phyloP scores from a whole-genome alignment of 345 rosid genomes.

The Syzygium aqueum region DNA sequence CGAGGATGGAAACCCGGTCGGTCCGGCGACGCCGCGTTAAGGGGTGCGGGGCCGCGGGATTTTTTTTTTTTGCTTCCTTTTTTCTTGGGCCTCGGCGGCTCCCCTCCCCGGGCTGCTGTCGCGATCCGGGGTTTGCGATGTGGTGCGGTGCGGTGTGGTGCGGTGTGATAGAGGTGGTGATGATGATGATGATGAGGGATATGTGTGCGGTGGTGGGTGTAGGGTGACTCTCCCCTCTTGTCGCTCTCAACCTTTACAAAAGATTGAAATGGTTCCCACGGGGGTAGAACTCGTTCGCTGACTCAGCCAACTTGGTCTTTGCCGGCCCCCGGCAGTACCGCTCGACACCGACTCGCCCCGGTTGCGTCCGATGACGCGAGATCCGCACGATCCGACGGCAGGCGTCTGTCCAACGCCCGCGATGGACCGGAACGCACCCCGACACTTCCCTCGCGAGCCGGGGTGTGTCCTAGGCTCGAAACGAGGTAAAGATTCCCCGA shows the following conservation, averaged over 20 bases:
- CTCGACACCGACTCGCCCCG: neutral
- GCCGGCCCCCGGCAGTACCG: neutral
- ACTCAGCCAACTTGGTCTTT: neutral
- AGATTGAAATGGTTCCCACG: neutral
- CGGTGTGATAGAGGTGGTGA: neutral
- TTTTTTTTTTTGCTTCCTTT: too few species aligned
- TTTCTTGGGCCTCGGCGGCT: too few species aligned
- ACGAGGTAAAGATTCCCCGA: neutral
- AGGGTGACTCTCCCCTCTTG: slow-evolving; percentile 18
- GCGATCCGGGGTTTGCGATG: neutral
- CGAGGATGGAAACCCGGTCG: neutral
- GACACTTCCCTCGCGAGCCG: neutral
- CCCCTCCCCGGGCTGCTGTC: neutral
- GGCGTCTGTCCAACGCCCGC: neutral
- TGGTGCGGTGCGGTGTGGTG: neutral
- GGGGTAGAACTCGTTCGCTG: neutral
- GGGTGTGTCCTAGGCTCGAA: neutral
- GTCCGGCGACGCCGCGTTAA: too few species aligned
- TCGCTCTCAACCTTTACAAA: slow-evolving; percentile 55
- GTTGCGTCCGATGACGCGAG: neutral
- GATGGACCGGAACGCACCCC: neutral
- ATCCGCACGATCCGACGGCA: neutral
- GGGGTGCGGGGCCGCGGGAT: neutral
- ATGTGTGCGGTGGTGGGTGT: slow-evolving; percentile 33
- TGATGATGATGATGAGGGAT: slow-evolving; percentile 15